phyloP scores from a whole-genome alignment of 495 filamentous ascomycete genomes.

The Aspergillus bertholletiae region DNA sequence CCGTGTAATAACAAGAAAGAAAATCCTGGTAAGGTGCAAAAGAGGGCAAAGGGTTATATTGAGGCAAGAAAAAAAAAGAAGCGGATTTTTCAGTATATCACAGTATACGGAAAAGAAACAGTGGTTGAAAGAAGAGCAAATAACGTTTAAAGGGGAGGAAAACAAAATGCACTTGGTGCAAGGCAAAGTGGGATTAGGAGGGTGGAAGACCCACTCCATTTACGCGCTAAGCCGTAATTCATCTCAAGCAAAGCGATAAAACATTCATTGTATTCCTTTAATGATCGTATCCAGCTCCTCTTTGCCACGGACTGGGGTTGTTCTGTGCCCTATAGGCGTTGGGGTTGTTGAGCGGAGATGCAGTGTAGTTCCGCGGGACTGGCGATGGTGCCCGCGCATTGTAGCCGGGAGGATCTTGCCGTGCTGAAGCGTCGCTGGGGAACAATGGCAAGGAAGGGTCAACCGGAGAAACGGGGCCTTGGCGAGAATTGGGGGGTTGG shows the following conservation, averaged over 20 bases:
- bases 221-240: constrained; percentile 44
- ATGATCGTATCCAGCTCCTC: constrained; percentile 64
- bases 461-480: constrained; percentile 50
- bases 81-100: constrained; percentile 21
- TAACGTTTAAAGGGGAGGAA: constrained; percentile 14
- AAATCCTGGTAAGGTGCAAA: constrained; percentile 19
- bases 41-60: constrained; percentile 12
- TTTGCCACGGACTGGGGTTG: constrained; percentile 62
- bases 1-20: constrained; percentile 21
- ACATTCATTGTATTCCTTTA: constrained; percentile 30
- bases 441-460: constrained; percentile 63
- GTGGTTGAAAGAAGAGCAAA: constrained; percentile 10
- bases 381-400: constrained; percentile 38
- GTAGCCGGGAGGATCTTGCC: constrained; percentile 35
- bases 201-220: constrained; percentile 25
- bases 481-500: constrained; percentile 9
- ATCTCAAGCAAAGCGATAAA: constrained; percentile 31
- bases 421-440: constrained; percentile 39
- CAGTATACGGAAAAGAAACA: constrained; percentile 12
- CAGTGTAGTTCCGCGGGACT: constrained; percentile 27
- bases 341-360: constrained; percentile 26
- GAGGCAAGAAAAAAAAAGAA: constrained; percentile 6
- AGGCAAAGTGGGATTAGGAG: constrained; percentile 22
- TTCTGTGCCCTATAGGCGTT: constrained; percentile 46
- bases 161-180: constrained; percentile 10